Percentiles rank a stretch among this genome's conserved stretches.
phyloP scores from a whole-genome alignment of 257 asterid species.

The Thymus quinquecostatus region DNA sequence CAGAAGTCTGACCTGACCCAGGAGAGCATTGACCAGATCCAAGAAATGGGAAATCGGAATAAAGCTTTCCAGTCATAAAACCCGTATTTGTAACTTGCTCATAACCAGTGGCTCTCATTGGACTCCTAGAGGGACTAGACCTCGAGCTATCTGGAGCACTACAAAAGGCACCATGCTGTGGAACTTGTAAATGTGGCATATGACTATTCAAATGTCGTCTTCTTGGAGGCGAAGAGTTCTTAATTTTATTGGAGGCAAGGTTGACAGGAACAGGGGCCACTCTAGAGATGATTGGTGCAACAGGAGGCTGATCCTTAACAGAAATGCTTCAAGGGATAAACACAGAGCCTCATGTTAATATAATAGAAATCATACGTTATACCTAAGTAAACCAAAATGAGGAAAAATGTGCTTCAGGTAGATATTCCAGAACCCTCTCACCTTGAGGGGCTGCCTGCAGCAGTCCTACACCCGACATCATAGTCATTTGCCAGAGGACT shows the following conservation, averaged over 20 bases:
- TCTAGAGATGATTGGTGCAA: constrained; percentile 53
- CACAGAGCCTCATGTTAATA: constrained; percentile 28
- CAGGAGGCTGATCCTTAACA: constrained; percentile 63
- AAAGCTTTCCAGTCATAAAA: constrained; percentile 61
- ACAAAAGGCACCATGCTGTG: constrained; percentile 65
- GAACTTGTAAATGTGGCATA: constrained; percentile 77
- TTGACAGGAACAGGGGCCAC: constrained; percentile 62
- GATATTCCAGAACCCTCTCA: constrained; percentile 45
- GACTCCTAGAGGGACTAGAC: constrained; percentile 98
- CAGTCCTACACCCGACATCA: constrained; percentile 73
- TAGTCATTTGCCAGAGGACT: constrained; percentile 83
- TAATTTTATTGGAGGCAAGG: constrained; percentile 57
- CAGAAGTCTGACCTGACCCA: constrained; percentile 98
- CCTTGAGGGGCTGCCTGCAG: constrained; percentile 84
- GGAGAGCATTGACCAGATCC: constrained; percentile 99
- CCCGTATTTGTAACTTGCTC: constrained; percentile 68
- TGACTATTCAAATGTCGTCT: constrained; percentile 64
- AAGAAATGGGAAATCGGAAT: constrained; percentile 68
- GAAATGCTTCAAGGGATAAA: constrained; percentile 52
- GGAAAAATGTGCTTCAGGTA: constrained; percentile 20
- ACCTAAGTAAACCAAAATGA: constrained; percentile 19
- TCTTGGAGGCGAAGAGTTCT: constrained; percentile 71
- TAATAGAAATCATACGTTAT: constrained; percentile 23
- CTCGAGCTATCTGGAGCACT: constrained; percentile 96
- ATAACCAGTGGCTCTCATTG: constrained; percentile 67